Evolutionary conservation across 73 alveolate species (phyloP).

Genomic region (Paramecium caudatum): DNA sequence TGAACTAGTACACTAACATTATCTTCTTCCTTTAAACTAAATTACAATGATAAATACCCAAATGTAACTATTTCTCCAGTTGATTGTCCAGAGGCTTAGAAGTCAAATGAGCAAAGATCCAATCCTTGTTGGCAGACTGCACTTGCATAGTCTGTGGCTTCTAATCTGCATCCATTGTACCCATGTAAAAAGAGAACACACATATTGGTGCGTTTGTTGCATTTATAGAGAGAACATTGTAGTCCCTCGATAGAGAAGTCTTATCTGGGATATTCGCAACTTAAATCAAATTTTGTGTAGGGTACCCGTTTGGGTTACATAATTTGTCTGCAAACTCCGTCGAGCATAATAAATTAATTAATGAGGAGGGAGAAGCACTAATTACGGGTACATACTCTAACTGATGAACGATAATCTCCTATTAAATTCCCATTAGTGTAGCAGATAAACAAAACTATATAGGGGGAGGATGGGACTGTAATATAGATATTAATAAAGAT

Average conservation of each 20-base stretch:
- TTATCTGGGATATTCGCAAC: slow-evolving; percentile 20
- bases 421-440: slow-evolving; percentile 21
- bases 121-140: neutral
- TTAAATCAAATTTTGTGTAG: slow-evolving; percentile 37
- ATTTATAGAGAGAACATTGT: slow-evolving; percentile 55
- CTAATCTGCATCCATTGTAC: slow-evolving; percentile 56
- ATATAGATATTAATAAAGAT: neutral
- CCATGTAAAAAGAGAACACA: slow-evolving; percentile 21
- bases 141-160: neutral
- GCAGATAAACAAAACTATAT: slow-evolving; percentile 1
- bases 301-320: slow-evolving; percentile 45
- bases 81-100: slow-evolving; percentile 63
- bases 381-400: neutral
- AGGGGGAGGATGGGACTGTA: slow-evolving; percentile 69
- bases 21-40: slow-evolving; percentile 38
- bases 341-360: neutral
- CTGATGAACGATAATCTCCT: slow-evolving; percentile 51
- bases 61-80: slow-evolving; percentile 37
- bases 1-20: neutral
- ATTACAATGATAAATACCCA: slow-evolving; percentile 43
- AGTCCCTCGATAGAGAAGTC: slow-evolving; percentile 25
- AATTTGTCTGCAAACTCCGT: slow-evolving; percentile 18
- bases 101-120: slow-evolving; percentile 60
- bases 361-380: slow-evolving; percentile 4
- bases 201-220: slow-evolving; percentile 4